phyloP scores from a whole-genome alignment of 75 land plant species.

The Larix kaempferi region DNA sequence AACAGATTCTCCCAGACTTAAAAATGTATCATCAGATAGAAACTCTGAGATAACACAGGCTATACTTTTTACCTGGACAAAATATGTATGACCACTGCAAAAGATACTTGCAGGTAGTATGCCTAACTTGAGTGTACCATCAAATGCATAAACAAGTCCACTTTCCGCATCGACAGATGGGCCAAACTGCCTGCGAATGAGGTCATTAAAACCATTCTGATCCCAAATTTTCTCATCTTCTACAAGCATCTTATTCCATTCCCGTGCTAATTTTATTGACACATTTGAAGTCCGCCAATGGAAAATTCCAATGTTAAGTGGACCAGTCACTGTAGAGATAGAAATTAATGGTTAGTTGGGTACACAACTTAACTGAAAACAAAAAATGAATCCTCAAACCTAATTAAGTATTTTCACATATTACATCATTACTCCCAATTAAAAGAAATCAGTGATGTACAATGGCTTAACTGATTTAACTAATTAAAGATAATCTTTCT shows the following conservation, averaged over 20 bases:
- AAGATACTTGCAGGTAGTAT: constrained; percentile 91
- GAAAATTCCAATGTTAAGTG: constrained; percentile 89
- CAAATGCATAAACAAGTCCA: constrained; percentile 85
- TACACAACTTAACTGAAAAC: no score
- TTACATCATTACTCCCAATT: no score
- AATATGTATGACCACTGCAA: constrained; percentile 98
- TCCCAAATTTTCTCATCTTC: constrained; percentile 94
- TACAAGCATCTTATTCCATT: constrained; percentile 75
- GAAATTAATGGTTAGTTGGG: background rate
- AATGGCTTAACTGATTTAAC: no score
- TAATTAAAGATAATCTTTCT: no score
- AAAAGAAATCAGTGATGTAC: no score
- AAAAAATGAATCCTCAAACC: no score
- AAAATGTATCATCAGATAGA: background rate
- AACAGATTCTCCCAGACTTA: background rate
- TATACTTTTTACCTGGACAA: constrained; percentile 75
- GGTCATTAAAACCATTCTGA: constrained; percentile 95
- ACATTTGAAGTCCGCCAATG: constrained; percentile 85
- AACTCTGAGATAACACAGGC: background rate
- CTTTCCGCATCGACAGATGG: constrained; percentile 70
- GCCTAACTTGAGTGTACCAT: constrained; percentile 82
- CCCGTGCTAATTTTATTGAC: constrained; percentile 68
- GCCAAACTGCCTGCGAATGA: constrained; percentile 57
- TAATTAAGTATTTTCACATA: no score
- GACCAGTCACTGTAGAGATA: constrained; percentile 55